Conservation (phyloP, 306 rosid genomes). For the Trifolium subterraneum region DNA sequence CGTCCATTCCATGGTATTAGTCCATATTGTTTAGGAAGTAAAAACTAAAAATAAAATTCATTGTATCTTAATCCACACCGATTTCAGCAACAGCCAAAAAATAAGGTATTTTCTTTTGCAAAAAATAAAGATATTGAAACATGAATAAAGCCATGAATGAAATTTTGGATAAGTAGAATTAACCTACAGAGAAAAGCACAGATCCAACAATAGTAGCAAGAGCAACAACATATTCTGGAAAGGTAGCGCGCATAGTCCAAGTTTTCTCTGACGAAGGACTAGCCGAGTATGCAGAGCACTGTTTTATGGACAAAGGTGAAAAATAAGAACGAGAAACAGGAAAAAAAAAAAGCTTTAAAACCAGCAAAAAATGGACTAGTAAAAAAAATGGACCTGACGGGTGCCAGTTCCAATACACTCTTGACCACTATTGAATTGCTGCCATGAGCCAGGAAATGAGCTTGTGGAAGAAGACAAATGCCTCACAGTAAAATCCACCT, state of each 20-base stretch:
- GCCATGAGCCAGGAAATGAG: constrained; percentile 69
- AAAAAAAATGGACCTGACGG: constrained; percentile 56
- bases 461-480: constrained; percentile 86
- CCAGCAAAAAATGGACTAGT: not conserved
- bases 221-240: constrained; percentile 98
- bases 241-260: constrained; percentile 95
- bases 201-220: constrained; percentile 98
- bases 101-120: not conserved
- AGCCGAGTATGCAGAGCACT: constrained; percentile 88
- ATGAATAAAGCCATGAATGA: constrained; percentile 17
- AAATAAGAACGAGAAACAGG: constrained; percentile 54
- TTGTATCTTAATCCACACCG: constrained; percentile 9
- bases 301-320: constrained; percentile 36
- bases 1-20: not conserved
- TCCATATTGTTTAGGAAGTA: not conserved
- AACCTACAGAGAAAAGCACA: constrained; percentile 89
- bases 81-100: not conserved
- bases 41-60: not conserved
- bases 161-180: constrained; percentile 1
- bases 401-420: constrained; percentile 63
- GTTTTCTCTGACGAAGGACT: constrained; percentile 85
- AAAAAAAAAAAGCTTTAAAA: constrained; percentile 50
- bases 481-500: constrained; percentile 94
- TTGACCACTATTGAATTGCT: constrained; percentile 55
- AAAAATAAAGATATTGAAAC: not conserved